These are phyloP conservation scores for Filobasidium uniguttulatum DNA, from an alignment of 1,284 basidiomycete species.

Conservation along the genomic window DNA sequence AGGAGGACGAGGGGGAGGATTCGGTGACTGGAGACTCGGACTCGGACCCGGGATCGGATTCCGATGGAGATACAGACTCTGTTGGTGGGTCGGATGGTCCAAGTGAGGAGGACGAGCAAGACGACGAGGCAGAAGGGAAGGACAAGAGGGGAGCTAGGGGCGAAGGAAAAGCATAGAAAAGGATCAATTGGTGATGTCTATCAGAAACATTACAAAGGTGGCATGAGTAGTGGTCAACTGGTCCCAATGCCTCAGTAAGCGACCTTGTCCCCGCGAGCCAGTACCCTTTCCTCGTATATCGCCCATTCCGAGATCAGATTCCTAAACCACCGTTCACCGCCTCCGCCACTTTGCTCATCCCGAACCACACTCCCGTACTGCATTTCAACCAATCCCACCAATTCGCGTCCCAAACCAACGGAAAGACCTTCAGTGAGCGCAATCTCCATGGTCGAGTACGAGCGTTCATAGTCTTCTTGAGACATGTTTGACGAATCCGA, in stretches of 20 bases:
- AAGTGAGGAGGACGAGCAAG: too few species aligned
- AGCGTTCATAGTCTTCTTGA: constrained; percentile 1
- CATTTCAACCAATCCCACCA: constrained; percentile 57
- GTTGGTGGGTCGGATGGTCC: too few species aligned
- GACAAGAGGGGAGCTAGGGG: too few species aligned
- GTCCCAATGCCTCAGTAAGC: too few species aligned
- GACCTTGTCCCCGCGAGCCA: too few species aligned
- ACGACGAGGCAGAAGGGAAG: too few species aligned
- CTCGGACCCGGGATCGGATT: neutral
- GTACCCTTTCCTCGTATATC: constrained; percentile 35
- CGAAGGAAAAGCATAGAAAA: too few species aligned
- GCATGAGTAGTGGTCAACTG: too few species aligned
- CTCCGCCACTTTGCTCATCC: constrained; percentile 50
- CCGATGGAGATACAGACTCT: too few species aligned
- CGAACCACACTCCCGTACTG: constrained; percentile 51
- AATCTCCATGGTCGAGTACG: constrained; percentile 43
- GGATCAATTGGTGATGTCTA: too few species aligned
- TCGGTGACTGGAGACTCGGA: neutral
- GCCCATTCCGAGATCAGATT: constrained; percentile 61
- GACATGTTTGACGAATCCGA: too few species aligned
- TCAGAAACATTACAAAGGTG: constrained; percentile 6
- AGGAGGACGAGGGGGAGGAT: neutral
- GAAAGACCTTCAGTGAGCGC: constrained; percentile 54
- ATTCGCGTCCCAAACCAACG: constrained; percentile 55
- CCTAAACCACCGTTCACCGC: constrained; percentile 50